Base-by-base conservation (phyloP, 1,284 basidiomycete species). In the Ceratobasidium sp. region DNA sequence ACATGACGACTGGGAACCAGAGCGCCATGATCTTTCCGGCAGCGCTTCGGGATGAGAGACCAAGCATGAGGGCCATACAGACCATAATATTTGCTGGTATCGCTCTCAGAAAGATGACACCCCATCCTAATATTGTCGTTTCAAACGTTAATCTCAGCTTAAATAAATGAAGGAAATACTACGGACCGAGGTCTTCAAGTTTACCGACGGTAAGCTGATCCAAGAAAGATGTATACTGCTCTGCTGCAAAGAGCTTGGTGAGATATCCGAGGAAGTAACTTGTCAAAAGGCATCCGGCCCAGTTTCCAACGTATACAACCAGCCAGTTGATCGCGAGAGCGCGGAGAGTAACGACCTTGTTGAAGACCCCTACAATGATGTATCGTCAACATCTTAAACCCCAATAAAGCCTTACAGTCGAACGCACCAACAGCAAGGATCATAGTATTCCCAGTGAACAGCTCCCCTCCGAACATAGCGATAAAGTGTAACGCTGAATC, bases 381-480 rank as follows among this genome's bases (percentile, higher is more conserved):
- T n/a, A n/a, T n/a, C n/a, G n/a, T n/a, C n/a, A n/a, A n/a, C n/a
- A n/a, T n/a, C n/a, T n/a, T n/a, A n/a, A n/a, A n/a, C n/a, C n/a
- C n/a, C n/a, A n/a, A n/a, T n/a, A n/a, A n/a, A n/a, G n/a, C n/a
- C n/a, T n/a, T 67, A 11, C 6, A 45, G 44, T 4, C 7, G 31
- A 8, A 73, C 59, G 31, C 56, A 73, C 78, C 78, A 59, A 78
- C 75, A 44, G 65, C 31, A 27, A 78, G 48, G 33, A 78, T 77
- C 77, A 78, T 76, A 17, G 77, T 77, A 48, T 76, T 78, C 19
- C 78, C 78, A 22, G 78, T 78, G 24, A 78, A 77, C 1, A 78
- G 60, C 74, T 78, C 78, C 19, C 78, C 78, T 45, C 78, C 78
- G 47, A 77, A 78, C 27, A 72, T 76, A 48, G 66, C 29, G 22